Conservation (phyloP, 495 filamentous ascomycete species). For the Hypoxylon fuscum region DNA sequence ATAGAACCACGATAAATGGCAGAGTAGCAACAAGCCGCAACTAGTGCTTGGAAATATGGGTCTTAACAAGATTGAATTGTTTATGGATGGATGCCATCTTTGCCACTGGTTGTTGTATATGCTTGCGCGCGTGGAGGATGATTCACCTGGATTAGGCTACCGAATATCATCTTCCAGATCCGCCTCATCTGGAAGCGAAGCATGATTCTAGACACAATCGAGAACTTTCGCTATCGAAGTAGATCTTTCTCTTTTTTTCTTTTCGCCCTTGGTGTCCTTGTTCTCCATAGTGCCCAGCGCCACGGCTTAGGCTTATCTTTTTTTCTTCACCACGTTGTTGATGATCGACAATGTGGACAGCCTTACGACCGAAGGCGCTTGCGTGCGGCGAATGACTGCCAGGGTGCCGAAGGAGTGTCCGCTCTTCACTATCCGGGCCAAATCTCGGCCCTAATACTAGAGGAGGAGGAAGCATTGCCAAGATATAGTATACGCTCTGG, state of each 20-base stretch:
- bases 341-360: conserved; percentile 14
- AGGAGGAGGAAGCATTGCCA: conserved; percentile 33
- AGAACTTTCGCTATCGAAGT: conserved; percentile 9
- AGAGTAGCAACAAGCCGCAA: conserved; percentile 34
- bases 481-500: conserved; percentile 22
- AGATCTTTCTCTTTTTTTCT: conserved; percentile 1
- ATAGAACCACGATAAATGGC: conserved; percentile 41
- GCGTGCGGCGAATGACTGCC: conserved; percentile 7
- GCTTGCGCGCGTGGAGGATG: conserved; percentile 10
- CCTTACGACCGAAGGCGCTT: conserved; percentile 20
- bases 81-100: conserved; percentile 17
- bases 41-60: conserved; percentile 32
- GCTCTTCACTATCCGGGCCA: conserved; percentile 38
- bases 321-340: not conserved
- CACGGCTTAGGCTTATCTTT: not conserved
- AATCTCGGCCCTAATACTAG: conserved; percentile 41
- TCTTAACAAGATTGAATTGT: conserved; percentile 15
- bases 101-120: conserved; percentile 23
- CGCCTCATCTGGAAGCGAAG: conserved; percentile 13
- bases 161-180: conserved; percentile 22
- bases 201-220: conserved; percentile 13
- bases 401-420: conserved; percentile 22
- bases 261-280: not conserved
- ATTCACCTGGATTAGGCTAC: conserved; percentile 17
- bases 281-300: not conserved